phyloP scores from a whole-genome alignment of 2,329 filamentous ascomycete species.

The Colletotrichum sidae region DNA sequence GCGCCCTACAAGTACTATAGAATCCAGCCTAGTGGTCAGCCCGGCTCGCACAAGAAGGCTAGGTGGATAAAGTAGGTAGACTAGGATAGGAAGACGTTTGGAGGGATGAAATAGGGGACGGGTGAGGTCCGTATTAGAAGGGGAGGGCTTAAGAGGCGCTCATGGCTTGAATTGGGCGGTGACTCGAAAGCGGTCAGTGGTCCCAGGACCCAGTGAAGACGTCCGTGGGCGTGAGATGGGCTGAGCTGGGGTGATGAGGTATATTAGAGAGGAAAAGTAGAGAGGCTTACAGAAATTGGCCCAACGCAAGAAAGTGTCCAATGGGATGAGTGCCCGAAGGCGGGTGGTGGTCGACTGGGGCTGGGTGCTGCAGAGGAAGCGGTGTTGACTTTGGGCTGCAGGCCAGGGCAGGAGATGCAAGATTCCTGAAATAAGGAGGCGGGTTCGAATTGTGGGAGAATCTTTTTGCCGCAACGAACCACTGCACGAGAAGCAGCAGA shows the following conservation, averaged over 20 bases:
- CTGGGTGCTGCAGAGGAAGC: conserved; percentile 10
- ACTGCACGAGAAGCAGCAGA: too few relatives aligned
- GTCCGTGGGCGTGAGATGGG: conserved; percentile 25
- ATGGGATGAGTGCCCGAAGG: background rate
- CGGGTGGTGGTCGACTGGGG: background rate
- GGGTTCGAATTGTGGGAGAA: background rate
- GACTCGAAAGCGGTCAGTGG: conserved; percentile 28
- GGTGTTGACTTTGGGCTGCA: conserved; percentile 10
- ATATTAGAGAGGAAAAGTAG: background rate
- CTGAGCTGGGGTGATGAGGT: conserved; percentile 22
- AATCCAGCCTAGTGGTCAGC: conserved; percentile 22
- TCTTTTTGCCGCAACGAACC: conserved; percentile 8
- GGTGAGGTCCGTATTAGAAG: background rate
- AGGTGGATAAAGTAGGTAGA: too few relatives aligned
- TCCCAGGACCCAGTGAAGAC: conserved; percentile 15
- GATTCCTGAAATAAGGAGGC: too few relatives aligned
- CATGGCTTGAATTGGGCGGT: conserved; percentile 17
- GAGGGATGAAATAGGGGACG: too few relatives aligned
- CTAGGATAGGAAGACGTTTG: too few relatives aligned
- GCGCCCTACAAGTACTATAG: conserved; percentile 24
- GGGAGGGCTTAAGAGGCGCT: conserved; percentile 17
- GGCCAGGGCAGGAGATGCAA: too few relatives aligned
- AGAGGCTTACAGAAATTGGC: conserved; percentile 21
- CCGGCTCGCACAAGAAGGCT: background rate
- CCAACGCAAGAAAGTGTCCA: conserved; percentile 4